Evolutionary conservation across 306 rosid genomes (phyloP).

Genomic region (Ziziphus jujuba): DNA sequence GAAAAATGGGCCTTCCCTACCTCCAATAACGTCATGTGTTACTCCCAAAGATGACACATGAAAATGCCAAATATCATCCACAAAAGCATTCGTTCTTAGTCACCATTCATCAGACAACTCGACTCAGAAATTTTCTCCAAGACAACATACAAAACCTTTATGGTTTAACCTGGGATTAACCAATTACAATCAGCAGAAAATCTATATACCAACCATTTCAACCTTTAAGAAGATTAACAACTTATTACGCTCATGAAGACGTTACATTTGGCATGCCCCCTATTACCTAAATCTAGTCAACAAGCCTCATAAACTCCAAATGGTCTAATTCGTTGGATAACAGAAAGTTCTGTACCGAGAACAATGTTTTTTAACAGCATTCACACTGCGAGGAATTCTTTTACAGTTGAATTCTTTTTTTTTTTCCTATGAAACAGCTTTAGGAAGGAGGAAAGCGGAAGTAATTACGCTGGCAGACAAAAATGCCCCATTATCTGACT

Average conservation of each 20-base stretch:
- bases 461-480: not conserved
- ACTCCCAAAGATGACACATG: not conserved
- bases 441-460: not conserved
- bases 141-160: not conserved
- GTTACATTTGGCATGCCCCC: not conserved
- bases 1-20: not conserved
- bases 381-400: not conserved
- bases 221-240: not conserved
- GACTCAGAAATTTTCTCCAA: not conserved
- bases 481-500: too few species aligned
- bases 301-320: not conserved
- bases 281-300: not conserved
- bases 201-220: not conserved
- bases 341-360: too few species aligned
- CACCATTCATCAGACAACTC: too few species aligned
- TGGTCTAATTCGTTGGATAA: too few species aligned
- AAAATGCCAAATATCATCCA: too few species aligned
- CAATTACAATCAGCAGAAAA: not conserved
- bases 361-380: not conserved
- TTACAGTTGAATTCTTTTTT: not conserved
- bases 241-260: too few species aligned
- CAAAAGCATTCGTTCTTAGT: too few species aligned
- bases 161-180: not conserved
- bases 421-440: not conserved
- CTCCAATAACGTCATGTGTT: not conserved